These are phyloP conservation scores for Geoglossum glabrum DNA, from an alignment of 495 filamentous ascomycete species.

Conservation along the genomic window DNA sequence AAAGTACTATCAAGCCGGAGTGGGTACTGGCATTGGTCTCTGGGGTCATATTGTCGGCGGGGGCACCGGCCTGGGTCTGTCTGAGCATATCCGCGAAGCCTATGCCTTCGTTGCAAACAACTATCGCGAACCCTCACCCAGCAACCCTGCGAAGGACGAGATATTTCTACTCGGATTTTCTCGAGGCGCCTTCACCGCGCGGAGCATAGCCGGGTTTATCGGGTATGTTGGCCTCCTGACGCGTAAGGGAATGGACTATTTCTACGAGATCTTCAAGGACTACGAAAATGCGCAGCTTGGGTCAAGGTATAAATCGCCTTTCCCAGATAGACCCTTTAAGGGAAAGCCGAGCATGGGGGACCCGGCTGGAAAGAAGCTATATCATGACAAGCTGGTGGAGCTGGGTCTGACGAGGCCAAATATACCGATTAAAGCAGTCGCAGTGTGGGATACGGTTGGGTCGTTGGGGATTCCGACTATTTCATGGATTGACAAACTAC, in stretches of 20 bases:
- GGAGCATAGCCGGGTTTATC: constrained; percentile 33
- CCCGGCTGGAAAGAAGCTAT: not conserved
- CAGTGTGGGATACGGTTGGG: constrained; percentile 39
- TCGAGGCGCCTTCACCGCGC: constrained; percentile 35
- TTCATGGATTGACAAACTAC: constrained; percentile 1
- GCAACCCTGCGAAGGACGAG: constrained; percentile 23
- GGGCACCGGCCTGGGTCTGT: constrained; percentile 8
- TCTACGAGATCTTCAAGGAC: constrained; percentile 26
- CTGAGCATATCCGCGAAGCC: constrained; percentile 28
- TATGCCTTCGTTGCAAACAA: constrained; percentile 30
- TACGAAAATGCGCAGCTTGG: constrained; percentile 20
- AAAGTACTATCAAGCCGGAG: constrained; percentile 33
- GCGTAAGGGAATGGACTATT: constrained; percentile 15
- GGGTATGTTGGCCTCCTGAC: constrained; percentile 25
- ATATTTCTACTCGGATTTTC: constrained; percentile 42
- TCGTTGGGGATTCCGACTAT: constrained; percentile 1
- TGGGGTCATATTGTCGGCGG: not conserved
- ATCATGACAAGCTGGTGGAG: not conserved
- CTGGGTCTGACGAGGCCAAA: not conserved
- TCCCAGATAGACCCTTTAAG: constrained; percentile 4
- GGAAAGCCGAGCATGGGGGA: constrained; percentile 3
- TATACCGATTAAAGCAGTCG: constrained; percentile 27
- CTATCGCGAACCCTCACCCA: constrained; percentile 14
- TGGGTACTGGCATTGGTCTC: constrained; percentile 21
- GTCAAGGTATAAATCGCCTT: constrained; percentile 11